A percentile compares a stretch with the other conserved stretches of the same genome.
Conservation (phyloP, 768 basidiomycete species). For the Rubroboletus pulcherrimus region DNA sequence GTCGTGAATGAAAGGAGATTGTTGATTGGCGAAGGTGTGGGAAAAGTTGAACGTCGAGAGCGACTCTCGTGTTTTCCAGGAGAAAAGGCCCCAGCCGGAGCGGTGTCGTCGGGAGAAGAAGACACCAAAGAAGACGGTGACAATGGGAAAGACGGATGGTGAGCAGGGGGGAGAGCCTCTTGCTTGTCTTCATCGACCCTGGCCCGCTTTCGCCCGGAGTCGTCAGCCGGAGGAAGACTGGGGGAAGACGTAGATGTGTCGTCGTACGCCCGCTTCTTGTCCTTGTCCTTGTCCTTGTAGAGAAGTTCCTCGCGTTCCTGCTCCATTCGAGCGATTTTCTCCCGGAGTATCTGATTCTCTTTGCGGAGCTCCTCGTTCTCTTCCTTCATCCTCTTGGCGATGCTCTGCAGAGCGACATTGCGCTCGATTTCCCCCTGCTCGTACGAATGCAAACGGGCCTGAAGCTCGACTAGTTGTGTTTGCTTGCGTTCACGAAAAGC, state of each 20-base stretch:
- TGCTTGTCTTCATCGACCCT: conserved; percentile 26
- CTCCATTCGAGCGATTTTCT: conserved; percentile 43
- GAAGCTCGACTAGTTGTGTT: conserved; percentile 81
- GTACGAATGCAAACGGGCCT: conserved; percentile 79
- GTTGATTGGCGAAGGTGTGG: conserved; percentile 28
- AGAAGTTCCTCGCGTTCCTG: conserved; percentile 29
- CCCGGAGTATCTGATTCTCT: conserved; percentile 63
- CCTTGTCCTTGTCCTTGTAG: conserved; percentile 41
- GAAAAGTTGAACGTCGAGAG: conserved; percentile 28
- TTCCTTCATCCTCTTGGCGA: conserved; percentile 81
- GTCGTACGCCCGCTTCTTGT: conserved; percentile 60
- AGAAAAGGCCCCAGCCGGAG: conserved; percentile 29
- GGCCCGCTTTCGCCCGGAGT: conserved; percentile 37
- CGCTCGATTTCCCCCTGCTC: conserved; percentile 91
- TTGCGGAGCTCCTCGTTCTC: conserved; percentile 73
- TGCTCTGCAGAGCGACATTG: conserved; percentile 76
- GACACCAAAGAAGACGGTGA: conserved; percentile 50
- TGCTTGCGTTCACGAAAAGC: conserved; percentile 90
- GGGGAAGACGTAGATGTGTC: conserved; percentile 39
- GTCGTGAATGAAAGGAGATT: conserved; percentile 37
- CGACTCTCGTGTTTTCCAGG: conserved; percentile 26
- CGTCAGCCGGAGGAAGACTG: conserved; percentile 17
- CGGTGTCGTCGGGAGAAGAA: conserved; percentile 47
- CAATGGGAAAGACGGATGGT: conserved; percentile 24
- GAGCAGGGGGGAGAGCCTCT: conserved; percentile 15